Evolutionary conservation across 345 rosid genomes (phyloP), one percentile per base, ranked within the genome.

Genomic region (Arabidopsis suecica): DNA sequence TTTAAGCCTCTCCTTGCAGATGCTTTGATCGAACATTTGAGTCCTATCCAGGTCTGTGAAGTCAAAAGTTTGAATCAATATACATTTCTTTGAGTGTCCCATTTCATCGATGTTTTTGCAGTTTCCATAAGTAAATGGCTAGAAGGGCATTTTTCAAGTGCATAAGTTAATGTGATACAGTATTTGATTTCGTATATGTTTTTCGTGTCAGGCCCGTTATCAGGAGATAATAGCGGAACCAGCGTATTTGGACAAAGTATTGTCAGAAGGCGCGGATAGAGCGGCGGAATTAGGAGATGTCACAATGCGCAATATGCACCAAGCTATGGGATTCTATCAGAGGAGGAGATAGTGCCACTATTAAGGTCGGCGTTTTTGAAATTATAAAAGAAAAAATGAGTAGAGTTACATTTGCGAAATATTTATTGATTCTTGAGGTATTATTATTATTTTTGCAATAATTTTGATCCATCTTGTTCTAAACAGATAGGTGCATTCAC

Each of bases 1-100:
- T 91, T 94, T 78, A 94, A 94, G 82, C 68, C 85, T 65, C 84
- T 88, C 55, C 79, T 93, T 45, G 50, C 88, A 9, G 91, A 91
- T 69, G 91, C 96, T 61, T 80, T 91, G 81, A 84, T 87, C 75
- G 97, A 88, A 61, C 97, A 91, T 81, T 83, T 94, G 63, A 83
- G 84, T 80, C 98, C 97, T 59, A 91, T 94, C 75, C 98, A 91
- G 96, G 97, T 89, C 63, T 59, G 68, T 28, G 9, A 14, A 47
- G 16, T 51, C 9, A 65, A 54, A 54, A 37, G 8, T 59, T 23
- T 53, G 71, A 41, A 28, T 20, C 25, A 48, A 36, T 56, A 2
- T 73, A 59, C 3, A 18, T 13, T 40, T 1, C 10, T 48, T 64
- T 5, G 3, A 7, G 54, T 68, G 34, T n/a, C 41, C 41, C 47